Base-by-base conservation (phyloP, 1,284 basidiomycete genomes). In the Leccinum fuscescens region DNA sequence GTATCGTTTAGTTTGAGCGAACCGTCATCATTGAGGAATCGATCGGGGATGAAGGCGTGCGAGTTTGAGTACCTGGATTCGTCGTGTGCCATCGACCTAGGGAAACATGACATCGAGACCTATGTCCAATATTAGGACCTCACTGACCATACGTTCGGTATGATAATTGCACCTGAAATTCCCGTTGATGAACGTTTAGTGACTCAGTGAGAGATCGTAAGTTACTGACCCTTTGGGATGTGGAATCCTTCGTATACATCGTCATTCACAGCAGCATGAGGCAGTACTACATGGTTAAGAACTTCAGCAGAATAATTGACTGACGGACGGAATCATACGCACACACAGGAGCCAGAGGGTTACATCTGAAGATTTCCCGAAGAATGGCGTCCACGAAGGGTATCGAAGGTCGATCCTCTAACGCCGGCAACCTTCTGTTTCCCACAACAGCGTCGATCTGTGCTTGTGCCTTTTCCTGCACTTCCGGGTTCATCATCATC, bases 401-500 rank as follows among this genome's bases (percentile, higher is more conserved):
- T 11, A 78, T 63, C 1, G 33, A 52, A 7, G 64, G 58, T 5
- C 65, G 57, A 58, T 79, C 77, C 2, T 61, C 58, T 24, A 77
- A 15, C n/a, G 27, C 12, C 3, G 50, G 50, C 9, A 51, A 51
- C 50, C 50, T 51, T 8, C 14, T 51, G 6, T 22, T 51, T 3
- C 72, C 70, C 1, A 77, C 62, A 1, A 78, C 68, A 8, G 33
- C 33, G 37, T 78, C 74, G 6, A 79, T 64, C 50, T 79, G 71
- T 3, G 57, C 61, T 27, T 75, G 74, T 0, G 71, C 67, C 51
- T 68, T 72, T 9, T 62, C 59, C 50, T 76, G 72, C 14, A 20
- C n/a, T n/a, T 65, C 59, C 0, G 77, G 78, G 49, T 72, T 58
- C 4, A 69, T 31, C n/a, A 72, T 58, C 67, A 79, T 76, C 37